Evolutionary conservation across 208 protist species (phyloP), one percentile per base, ranked within the genome.

Genomic region (Trypanosoma lewisi): DNA sequence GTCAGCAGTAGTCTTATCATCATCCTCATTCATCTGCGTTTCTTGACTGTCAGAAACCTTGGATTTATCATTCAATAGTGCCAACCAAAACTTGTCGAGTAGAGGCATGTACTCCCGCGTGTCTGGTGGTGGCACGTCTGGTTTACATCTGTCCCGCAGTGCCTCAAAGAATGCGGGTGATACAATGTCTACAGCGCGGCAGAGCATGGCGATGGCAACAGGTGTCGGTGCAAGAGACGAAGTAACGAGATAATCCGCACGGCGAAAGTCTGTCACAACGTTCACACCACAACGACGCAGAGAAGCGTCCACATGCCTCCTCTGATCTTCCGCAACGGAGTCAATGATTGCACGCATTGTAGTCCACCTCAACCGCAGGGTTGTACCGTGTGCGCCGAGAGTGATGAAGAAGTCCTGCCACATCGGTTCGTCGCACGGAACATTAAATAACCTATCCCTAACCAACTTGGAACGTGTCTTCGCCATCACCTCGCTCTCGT

Each of bases 191-290:
- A 67, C 67, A 12, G 67, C 73, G 11, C 82, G 63, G 60, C 79
- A 86, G n/a, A 94, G 65, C 62, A 80, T 72, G 9, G 79, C 78
- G 2, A 94, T 72, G 23, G 80, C 71, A 28, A 70, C 77, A 17
- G 78, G 69, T n/a, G 81, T 79, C 11, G 79, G 76, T 58, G 73
- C 74, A 28, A 87, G 59, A 25, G 37, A 61, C 11, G 81, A 75
- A 36, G 62, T 75, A 31, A 77, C 60, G 47, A 77, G 49, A 68
- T 75, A 68, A 36, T 85, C 25, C 41, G 47, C 63, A 8, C 21
- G 9, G 17, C 57, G 23, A 60, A 75, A 63, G 33, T 63, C 63
- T 6, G 25, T 50, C 47, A 67, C 57, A 7, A 70, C 28, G 23
- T 70, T 62, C 41, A 76, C 80, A n/a, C 82, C 80, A 36, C 87